phyloP scores from a whole-genome alignment of 129 eudicot species.

The Tagetes erecta region DNA sequence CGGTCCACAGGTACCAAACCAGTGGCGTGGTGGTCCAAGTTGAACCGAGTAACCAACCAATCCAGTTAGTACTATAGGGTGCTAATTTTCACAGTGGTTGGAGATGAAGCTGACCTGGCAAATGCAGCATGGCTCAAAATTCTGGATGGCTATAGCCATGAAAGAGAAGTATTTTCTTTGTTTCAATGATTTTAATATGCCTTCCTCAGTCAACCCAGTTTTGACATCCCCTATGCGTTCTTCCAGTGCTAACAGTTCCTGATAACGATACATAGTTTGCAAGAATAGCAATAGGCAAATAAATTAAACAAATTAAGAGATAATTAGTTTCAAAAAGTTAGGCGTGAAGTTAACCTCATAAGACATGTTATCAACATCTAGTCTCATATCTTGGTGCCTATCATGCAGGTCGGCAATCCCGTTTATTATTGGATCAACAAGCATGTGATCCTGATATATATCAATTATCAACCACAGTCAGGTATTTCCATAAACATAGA shows the following conservation, averaged over 20 bases:
- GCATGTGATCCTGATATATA: conserved; percentile 53
- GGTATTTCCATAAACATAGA: not conserved
- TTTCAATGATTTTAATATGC: conserved; percentile 48
- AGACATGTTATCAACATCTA: conserved; percentile 90
- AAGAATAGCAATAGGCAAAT: not conserved
- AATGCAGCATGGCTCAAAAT: conserved; percentile 55
- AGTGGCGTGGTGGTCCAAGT: too few species aligned
- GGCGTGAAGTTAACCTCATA: conserved; percentile 56
- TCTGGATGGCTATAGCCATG: conserved; percentile 34
- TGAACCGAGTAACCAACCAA: too few species aligned
- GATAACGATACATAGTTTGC: conserved; percentile 13
- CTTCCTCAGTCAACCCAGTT: conserved; percentile 76
- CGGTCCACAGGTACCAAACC: too few species aligned
- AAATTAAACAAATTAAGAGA: not conserved
- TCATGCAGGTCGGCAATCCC: conserved; percentile 74
- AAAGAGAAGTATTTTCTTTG: conserved; percentile 47
- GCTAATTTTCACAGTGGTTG: not conserved
- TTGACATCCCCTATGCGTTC: conserved; percentile 75
- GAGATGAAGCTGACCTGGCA: conserved; percentile 57
- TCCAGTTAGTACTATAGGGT: not conserved
- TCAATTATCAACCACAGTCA: conserved; percentile 9
- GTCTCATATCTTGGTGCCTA: conserved; percentile 86
- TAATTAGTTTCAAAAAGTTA: not conserved
- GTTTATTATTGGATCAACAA: conserved; percentile 58
- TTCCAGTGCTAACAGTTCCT: conserved; percentile 83